Conservation (phyloP, 352 stramenopile genomes). For the Phytopythium cucurbitacearum region DNA sequence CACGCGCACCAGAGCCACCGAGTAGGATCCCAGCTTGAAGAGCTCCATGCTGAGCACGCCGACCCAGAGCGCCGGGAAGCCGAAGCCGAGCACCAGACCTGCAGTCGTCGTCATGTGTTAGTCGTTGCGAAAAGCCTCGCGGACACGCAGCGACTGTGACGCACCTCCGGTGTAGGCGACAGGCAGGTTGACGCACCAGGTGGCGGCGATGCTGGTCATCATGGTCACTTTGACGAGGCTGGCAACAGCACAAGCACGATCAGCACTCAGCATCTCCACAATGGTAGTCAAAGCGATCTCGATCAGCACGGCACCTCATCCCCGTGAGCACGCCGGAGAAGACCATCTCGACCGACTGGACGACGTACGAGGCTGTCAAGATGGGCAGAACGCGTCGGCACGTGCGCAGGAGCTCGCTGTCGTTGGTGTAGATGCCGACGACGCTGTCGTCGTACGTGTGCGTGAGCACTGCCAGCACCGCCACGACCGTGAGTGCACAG, state of each 20-base stretch:
- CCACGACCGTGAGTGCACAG: conserved; percentile 47
- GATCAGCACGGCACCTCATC: conserved; percentile 38
- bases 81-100: conserved; percentile 43
- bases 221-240: conserved; percentile 65
- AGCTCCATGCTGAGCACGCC: conserved; percentile 62
- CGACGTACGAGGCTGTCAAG: conserved; percentile 52
- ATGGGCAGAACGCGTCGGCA: conserved; percentile 53
- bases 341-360: conserved; percentile 66
- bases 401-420: conserved; percentile 37
- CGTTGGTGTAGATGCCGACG: conserved; percentile 56
- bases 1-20: conserved; percentile 31
- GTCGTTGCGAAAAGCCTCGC: not conserved
- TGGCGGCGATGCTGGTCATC: conserved; percentile 53
- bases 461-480: conserved; percentile 38
- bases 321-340: conserved; percentile 51
- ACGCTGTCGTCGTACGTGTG: conserved; percentile 41
- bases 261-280: not conserved
- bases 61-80: conserved; percentile 59
- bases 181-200: conserved; percentile 64
- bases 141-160: not conserved
- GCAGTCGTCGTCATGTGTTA: not conserved
- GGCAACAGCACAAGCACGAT: conserved; percentile 1
- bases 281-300: conserved; percentile 1
- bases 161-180: conserved; percentile 46
- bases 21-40: conserved; percentile 57